Evolutionary conservation across 768 basidiomycete genomes (phyloP).

Genomic region (Mycena leptocephala): DNA sequence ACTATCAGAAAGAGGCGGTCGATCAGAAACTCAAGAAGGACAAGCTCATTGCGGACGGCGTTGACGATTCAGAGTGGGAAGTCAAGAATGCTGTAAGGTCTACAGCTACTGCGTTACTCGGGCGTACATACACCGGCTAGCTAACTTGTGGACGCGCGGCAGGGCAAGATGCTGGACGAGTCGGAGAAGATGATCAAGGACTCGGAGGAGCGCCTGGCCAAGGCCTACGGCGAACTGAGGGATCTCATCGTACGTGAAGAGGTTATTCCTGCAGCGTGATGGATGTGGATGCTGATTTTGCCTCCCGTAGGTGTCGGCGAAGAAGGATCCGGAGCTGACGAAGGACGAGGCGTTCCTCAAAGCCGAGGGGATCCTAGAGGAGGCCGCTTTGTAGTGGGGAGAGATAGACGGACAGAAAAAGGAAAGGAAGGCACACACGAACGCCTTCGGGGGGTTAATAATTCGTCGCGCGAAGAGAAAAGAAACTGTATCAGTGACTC

Average conservation of each 20-base stretch:
- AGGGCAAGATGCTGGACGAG: constrained; percentile 74
- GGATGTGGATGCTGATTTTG: constrained; percentile 17
- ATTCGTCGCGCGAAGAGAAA: background rate
- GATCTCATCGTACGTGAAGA: constrained; percentile 75
- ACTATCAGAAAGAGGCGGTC: constrained; percentile 79
- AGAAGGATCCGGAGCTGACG: constrained; percentile 58
- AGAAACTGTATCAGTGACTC: constrained; percentile 23
- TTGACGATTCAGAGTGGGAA: constrained; percentile 87
- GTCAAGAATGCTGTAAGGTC: constrained; percentile 81
- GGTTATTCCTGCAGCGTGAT: constrained; percentile 16
- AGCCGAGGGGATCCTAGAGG: constrained; percentile 73
- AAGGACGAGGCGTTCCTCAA: constrained; percentile 64
- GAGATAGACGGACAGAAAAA: background rate
- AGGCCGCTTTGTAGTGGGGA: constrained; percentile 60
- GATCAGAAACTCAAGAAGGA: constrained; percentile 73
- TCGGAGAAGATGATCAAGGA: constrained; percentile 87
- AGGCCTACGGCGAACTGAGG: constrained; percentile 74
- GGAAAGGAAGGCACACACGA: background rate
- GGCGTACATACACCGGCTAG: no score
- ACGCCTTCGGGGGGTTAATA: constrained; percentile 7
- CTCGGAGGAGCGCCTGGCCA: constrained; percentile 72
- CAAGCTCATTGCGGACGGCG: constrained; percentile 71
- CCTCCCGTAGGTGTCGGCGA: constrained; percentile 58
- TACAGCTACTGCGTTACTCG: constrained; percentile 25
- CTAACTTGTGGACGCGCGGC: background rate